phyloP scores from a whole-genome alignment of 2,329 filamentous ascomycete species.

The Aspergillus alliaceus region DNA sequence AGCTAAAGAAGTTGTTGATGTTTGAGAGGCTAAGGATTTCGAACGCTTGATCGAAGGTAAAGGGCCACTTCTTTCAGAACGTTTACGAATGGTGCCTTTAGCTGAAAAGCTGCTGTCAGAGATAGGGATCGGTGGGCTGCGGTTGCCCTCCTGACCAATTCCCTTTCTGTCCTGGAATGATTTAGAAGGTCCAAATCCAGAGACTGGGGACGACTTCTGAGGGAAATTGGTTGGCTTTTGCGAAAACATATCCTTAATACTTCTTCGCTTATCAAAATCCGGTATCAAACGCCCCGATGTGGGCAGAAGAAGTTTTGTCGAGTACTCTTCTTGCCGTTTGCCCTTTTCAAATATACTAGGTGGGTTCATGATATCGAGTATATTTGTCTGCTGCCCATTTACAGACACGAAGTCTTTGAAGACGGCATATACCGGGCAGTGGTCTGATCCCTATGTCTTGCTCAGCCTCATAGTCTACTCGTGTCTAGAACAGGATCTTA shows the following conservation, averaged over 20 bases:
- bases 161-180: conserved; percentile 2
- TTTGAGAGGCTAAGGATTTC: conserved; percentile 42
- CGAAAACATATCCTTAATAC: conserved; percentile 90
- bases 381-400: conserved; percentile 51
- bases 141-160: too few species aligned
- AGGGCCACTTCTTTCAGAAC: conserved; percentile 35
- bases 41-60: conserved; percentile 48
- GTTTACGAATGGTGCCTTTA: conserved; percentile 34
- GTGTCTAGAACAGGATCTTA: conserved; percentile 23
- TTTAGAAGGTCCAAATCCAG: not conserved
- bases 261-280: conserved; percentile 81
- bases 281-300: conserved; percentile 81
- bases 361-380: conserved; percentile 77
- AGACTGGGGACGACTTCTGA: conserved; percentile 12
- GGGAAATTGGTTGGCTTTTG: conserved; percentile 49
- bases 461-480: not conserved
- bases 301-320: conserved; percentile 63
- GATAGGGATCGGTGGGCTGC: not conserved
- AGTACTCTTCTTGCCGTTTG: conserved; percentile 65
- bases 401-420: conserved; percentile 64
- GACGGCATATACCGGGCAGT: conserved; percentile 86
- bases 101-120: not conserved
- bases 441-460: conserved; percentile 71
- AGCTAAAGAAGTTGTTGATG: conserved; percentile 34
- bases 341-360: conserved; percentile 69